Evolutionary conservation across 441 rosid species (phyloP).

Genomic region (Bocquillonia castaneifolia): DNA sequence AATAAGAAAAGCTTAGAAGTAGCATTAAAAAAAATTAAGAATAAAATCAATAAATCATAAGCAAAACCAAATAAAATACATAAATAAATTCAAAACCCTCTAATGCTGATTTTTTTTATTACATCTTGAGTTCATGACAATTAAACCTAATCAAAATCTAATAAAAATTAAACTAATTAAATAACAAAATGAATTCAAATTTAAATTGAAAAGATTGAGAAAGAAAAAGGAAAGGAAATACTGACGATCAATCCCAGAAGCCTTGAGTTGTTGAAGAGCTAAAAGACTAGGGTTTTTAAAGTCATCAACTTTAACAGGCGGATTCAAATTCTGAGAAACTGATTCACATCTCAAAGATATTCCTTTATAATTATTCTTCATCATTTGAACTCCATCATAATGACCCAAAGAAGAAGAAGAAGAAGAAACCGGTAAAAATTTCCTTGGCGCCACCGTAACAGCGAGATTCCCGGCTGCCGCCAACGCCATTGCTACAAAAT

Average conservation of each 20-base stretch:
- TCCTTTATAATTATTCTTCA: background rate
- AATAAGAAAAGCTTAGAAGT: background rate
- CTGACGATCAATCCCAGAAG: constrained; percentile 18
- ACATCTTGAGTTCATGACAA: no score
- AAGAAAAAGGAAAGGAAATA: background rate
- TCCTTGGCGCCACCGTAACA: background rate
- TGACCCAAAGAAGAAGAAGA: background rate
- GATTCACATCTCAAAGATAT: constrained; percentile 16
- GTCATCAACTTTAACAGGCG: constrained; percentile 4
- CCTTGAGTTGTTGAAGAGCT: constrained; percentile 21
- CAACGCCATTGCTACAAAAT: constrained; percentile 14
- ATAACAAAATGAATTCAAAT: background rate
- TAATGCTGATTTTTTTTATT: no score
- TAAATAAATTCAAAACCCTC: no score
- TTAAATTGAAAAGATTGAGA: no score
- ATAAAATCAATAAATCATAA: no score
- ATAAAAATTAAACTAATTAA: background rate
- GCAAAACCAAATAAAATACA: background rate
- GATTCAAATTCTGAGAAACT: background rate
- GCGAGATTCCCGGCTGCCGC: background rate
- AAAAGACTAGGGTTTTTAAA: background rate
- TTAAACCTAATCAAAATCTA: no score
- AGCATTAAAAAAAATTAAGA: no score
- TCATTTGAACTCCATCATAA: background rate
- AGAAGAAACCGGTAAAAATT: background rate